These are phyloP conservation scores for Eimeria maxima DNA, from an alignment of 169 alveolate genomes.

Conservation along the genomic window DNA sequence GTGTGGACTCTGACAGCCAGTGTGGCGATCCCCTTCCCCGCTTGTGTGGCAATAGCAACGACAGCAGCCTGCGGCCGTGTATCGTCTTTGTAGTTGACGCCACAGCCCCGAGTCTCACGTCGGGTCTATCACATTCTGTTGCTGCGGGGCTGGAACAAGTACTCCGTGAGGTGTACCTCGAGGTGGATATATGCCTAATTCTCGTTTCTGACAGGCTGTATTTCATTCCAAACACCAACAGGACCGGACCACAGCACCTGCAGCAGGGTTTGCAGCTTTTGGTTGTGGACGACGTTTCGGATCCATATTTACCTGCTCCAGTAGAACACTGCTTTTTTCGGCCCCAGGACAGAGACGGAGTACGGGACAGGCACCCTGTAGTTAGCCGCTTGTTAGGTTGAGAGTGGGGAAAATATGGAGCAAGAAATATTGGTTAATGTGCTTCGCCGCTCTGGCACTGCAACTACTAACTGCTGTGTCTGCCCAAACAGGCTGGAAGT, in stretches of 20 bases:
- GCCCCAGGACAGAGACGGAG: slow-evolving; percentile 59
- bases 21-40: neutral
- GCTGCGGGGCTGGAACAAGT: slow-evolving; percentile 74
- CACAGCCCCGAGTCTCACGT: slow-evolving; percentile 30
- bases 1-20: neutral
- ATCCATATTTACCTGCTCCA: slow-evolving; percentile 82
- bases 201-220: slow-evolving; percentile 68
- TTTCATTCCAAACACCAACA: slow-evolving; percentile 41
- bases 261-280: slow-evolving; percentile 61
- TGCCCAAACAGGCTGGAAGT: neutral
- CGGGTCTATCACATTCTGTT: slow-evolving; percentile 69
- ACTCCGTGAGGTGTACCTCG: slow-evolving; percentile 59
- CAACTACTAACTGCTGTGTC: neutral
- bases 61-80: slow-evolving; percentile 77
- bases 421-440: neutral
- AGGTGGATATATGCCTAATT: slow-evolving; percentile 68
- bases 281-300: slow-evolving; percentile 72
- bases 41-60: neutral
- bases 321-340: slow-evolving; percentile 70
- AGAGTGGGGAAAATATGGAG: neutral
- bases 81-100: slow-evolving; percentile 77
- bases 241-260: neutral
- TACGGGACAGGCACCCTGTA: neutral
- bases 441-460: neutral
- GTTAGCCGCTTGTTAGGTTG: neutral